Conservation (phyloP, 495 filamentous ascomycete species). For the Podospora appendiculata region DNA sequence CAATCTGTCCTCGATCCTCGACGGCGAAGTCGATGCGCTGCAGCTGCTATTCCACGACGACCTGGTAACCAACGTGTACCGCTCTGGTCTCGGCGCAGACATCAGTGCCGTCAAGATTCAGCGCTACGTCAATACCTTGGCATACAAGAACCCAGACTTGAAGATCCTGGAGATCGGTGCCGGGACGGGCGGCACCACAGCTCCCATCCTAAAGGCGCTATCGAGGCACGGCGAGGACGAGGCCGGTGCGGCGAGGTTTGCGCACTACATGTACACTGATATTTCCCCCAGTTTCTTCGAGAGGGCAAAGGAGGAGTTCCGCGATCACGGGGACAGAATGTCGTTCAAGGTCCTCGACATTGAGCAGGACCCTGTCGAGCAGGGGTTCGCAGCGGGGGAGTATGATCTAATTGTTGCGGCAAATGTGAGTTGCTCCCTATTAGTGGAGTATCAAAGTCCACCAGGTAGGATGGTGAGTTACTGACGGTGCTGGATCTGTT, state of each 20-base stretch:
- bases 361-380: neutral
- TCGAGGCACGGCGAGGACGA: neutral
- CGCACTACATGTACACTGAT: neutral
- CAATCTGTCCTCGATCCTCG: neutral
- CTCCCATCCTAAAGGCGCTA: neutral
- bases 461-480: too few species aligned
- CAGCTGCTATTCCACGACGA: neutral
- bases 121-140: neutral
- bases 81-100: neutral
- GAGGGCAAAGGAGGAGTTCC: neutral
- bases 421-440: too few species aligned
- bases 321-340: neutral
- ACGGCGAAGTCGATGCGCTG: neutral
- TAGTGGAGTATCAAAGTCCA: too few species aligned
- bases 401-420: too few species aligned
- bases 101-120: neutral
- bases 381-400: neutral
- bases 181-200: neutral
- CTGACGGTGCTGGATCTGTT: too few species aligned
- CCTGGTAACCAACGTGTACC: neutral
- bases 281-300: neutral
- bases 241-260: neutral
- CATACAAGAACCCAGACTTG: neutral
- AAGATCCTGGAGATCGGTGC: neutral
- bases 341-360: neutral